Conservation (phyloP, 108 stramenopile genomes). For the Pseudonitzschia multistriata region DNA sequence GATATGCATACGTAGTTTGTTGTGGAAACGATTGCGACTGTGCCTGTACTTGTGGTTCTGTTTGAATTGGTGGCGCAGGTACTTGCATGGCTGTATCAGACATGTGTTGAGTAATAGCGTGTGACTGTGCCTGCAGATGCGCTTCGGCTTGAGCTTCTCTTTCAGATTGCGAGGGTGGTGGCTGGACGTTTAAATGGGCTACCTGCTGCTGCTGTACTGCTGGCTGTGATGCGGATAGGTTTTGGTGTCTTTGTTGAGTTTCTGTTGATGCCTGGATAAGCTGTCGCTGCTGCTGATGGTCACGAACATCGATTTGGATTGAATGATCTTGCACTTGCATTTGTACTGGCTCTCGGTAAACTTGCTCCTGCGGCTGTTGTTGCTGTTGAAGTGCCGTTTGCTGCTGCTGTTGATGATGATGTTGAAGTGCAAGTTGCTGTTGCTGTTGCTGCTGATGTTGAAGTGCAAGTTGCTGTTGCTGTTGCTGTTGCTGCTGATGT, state of each 20-base stretch:
- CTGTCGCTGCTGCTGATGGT: no score
- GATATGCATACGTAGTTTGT: not conserved
- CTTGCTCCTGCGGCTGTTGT: conserved; percentile 9
- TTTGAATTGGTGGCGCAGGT: not conserved
- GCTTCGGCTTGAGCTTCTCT: not conserved
- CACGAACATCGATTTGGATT: no score
- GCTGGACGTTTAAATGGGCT: not conserved
- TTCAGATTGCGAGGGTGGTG: not conserved
- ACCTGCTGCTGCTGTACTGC: conserved; percentile 13
- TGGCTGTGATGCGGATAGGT: no score
- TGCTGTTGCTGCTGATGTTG: conserved; percentile 13
- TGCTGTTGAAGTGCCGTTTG: conserved; percentile 17
- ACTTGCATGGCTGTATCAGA: not conserved
- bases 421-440: conserved; percentile 15
- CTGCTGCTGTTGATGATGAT: conserved; percentile 15
- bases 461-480: conserved; percentile 9
- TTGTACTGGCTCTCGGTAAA: no score
- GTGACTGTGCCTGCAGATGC: conserved; percentile 9
- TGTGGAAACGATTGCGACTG: not conserved
- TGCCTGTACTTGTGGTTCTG: not conserved
- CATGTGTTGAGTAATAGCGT: conserved; percentile 6
- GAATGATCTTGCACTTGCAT: no score
- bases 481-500: conserved; percentile 13
- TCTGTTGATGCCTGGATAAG: no score
- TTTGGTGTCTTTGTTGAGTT: no score